Evolutionary conservation across 306 rosid species (phyloP), one percentile per base, ranked within the genome.

Genomic region (Trichosanthes truncata): DNA sequence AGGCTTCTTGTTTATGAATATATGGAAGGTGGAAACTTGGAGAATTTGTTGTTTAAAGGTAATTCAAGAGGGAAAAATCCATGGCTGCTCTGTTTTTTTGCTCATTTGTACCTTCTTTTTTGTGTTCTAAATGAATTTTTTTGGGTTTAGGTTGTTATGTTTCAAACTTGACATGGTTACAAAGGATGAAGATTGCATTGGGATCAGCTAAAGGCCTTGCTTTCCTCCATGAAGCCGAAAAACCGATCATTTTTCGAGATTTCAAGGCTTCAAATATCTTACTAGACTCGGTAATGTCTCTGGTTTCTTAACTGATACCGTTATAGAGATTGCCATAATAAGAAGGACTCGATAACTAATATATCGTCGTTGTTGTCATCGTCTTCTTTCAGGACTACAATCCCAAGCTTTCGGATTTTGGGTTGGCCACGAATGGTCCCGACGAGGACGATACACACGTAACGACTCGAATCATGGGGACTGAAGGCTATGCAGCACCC

Each of bases 401-500:
- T 55, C 88, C 98, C 12, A 95, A 93, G 86, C 91, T 95, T 33
- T 93, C 97, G 1, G 99, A 95, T 86, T 95, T 95, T 1, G 99
- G 99, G 40, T 86, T 95, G 36, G 99, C 99, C 56, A 90, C 86
- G 9, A 91, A 95, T 49, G 97, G 94, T 51, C 94, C 93, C 4
- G 88, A 88, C 66, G 93, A 90, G 52, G 84, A 91, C n/a, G 84
- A 95, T 57, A 84, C 93, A 4, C 94, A 93, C 56, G 53, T 90
- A 15, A 83, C 94, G 51, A 89, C 97, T 15, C 81, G 81, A 1
- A 89, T 91, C 29, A 91, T 95, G 99, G 99, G 99, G 10, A 95
- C 99, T 0, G 87, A 81, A 78, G 99, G 99, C 67, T 95, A 95
- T 69, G 99, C 97, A 17, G 99, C 97, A 61, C 99, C 98, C 0